These are phyloP conservation scores for Cyberlindnera lachancei DNA, from an alignment of 805 yeast genomes.

Conservation along the genomic window DNA sequence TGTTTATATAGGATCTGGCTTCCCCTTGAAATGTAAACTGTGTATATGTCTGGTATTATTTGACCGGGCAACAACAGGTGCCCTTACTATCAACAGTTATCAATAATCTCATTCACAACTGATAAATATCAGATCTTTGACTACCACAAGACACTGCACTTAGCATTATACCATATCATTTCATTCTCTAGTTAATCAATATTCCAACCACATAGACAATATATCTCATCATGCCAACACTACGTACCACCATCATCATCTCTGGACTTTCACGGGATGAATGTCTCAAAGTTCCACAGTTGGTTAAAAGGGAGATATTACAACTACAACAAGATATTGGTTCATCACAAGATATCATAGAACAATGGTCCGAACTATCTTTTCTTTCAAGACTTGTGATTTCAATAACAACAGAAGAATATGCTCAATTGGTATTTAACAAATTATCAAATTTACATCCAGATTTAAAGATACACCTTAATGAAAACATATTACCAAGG, in stretches of 20 bases:
- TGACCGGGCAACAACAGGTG: no score
- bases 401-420: slow-evolving; percentile 23
- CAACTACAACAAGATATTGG: slow-evolving; percentile 3
- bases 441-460: slow-evolving; percentile 15
- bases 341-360: slow-evolving; percentile 4
- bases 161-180: no score
- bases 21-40: no score
- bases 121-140: no score
- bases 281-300: slow-evolving; percentile 13
- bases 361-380: slow-evolving; percentile 32
- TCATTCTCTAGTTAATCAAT: no score
- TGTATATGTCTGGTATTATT: no score
- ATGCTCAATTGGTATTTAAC: slow-evolving; percentile 19
- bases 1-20: no score
- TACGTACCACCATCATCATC: slow-evolving; percentile 19
- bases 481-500: slow-evolving; percentile 27
- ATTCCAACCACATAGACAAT: no score
- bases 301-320: slow-evolving; percentile 12
- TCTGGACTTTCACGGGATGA: slow-evolving; percentile 16
- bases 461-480: slow-evolving; percentile 23
- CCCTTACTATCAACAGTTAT: no score
- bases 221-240: no score
- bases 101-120: no score
- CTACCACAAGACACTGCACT: no score
- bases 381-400: slow-evolving; percentile 37